Conservation (phyloP, 2,329 filamentous ascomycete species). For the Fusarium musae region DNA sequence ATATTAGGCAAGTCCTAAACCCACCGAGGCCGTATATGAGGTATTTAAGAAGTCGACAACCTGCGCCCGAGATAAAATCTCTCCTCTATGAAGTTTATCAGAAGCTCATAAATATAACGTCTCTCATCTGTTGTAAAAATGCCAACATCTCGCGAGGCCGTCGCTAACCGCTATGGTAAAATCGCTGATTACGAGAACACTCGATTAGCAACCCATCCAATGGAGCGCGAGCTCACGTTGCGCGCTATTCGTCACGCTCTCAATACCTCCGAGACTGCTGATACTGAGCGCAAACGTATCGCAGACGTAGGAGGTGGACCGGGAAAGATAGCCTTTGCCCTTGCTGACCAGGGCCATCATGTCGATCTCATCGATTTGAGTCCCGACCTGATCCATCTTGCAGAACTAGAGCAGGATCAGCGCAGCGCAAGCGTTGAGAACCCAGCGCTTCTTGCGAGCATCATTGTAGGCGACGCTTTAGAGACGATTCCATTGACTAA, state of each 20-base stretch:
- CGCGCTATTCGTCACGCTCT: background rate
- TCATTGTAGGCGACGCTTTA: background rate
- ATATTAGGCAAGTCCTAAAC: background rate
- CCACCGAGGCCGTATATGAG: background rate
- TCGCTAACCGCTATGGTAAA: background rate
- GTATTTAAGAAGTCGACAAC: background rate
- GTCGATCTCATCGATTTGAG: background rate
- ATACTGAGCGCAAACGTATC: background rate
- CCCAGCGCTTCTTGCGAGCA: background rate
- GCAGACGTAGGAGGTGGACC: background rate
- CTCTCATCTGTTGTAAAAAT: background rate
- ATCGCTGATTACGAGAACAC: background rate
- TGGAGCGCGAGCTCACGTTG: background rate
- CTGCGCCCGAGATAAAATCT: rapidly evolving
- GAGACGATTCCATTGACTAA: background rate
- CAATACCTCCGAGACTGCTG: background rate
- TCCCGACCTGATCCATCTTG: background rate
- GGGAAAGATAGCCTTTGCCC: background rate
- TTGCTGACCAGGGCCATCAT: background rate
- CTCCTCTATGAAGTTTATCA: rapidly evolving
- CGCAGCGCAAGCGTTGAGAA: background rate
- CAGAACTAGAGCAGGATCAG: background rate
- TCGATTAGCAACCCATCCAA: background rate
- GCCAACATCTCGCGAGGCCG: background rate
- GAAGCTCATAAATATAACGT: rapidly evolving